Evolutionary conservation across 345 rosid genomes (phyloP), one percentile per base, ranked within the genome.

Genomic region (Orychophragmus violaceus): DNA sequence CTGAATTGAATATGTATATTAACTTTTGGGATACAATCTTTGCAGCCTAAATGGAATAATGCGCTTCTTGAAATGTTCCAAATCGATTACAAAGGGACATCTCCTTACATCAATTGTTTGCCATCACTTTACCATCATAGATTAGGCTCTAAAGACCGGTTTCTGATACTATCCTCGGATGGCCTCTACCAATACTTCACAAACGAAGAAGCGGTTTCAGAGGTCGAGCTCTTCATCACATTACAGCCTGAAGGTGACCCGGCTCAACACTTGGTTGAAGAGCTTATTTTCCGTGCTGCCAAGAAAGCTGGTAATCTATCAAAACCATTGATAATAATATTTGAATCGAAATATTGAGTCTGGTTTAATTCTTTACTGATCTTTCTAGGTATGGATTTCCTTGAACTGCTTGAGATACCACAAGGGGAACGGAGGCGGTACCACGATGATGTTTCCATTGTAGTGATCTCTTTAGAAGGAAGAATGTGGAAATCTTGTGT

Each of bases 161-260:
- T 94, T 73, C 72, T 94, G 74, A 81, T 94, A 66, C 61, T 94
- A 64, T 88, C 93, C 48, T 90, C 97, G 0, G 99, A 94, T 46
- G 99, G 99, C 14, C 88, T 94, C 7, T 94, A 90, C 72, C 97
- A 94, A 49, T 94, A 88, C 84, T 80, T 94, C 48, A 94, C 96
- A 1, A 90, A 94, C 3, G 96, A 94, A 68, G 97, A 94, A 73
- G 99, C 95, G 3, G 90, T 94, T 29, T 77, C 87, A 6, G 97
- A 88, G 65, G 97, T 94, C 3, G 93, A 94, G 59, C 89, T 83
- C 62, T 94, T 90, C 85, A 83, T 94, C 48, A 19, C 81, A 6
- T 58, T 90, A 66, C 96, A 94, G 71, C 99, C 99, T 2, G 97
- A 90, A 76, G 99, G 99, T 33, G 99, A 94, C 76, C 99, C 99